Conservation (phyloP, 257 asterid species). For the Solanum okadae region DNA sequence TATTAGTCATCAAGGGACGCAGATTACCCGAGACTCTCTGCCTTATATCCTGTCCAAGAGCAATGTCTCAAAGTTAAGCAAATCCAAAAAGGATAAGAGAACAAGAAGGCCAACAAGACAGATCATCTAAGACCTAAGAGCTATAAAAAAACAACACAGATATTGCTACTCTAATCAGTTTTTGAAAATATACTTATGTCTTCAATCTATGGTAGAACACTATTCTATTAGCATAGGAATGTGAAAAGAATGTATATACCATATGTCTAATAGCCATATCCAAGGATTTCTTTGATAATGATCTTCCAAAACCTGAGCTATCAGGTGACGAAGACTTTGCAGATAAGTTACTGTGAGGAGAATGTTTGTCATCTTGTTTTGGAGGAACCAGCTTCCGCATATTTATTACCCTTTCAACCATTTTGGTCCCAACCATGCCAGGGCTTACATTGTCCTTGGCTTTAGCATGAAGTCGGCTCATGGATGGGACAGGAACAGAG, state of each 20-base stretch:
- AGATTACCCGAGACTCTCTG: slow-evolving; percentile 73
- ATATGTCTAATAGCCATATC: slow-evolving; percentile 99
- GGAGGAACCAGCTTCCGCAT: slow-evolving; percentile 95
- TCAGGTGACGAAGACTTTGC: slow-evolving; percentile 89
- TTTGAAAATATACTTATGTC: slow-evolving; percentile 9
- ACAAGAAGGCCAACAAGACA: neutral
- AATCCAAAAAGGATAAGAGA: neutral
- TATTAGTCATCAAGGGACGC: slow-evolving; percentile 77
- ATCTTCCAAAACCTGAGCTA: slow-evolving; percentile 90
- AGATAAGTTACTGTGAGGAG: slow-evolving; percentile 74
- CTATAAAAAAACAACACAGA: neutral
- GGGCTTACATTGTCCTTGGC: slow-evolving; percentile 95
- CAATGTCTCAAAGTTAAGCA: neutral
- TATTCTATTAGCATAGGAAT: slow-evolving; percentile 10
- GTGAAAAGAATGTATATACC: slow-evolving; percentile 39
- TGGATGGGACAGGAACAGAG: slow-evolving; percentile 67
- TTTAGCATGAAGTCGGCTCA: slow-evolving; percentile 70
- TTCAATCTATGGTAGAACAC: neutral
- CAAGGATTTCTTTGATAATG: slow-evolving; percentile 88
- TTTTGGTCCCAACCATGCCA: slow-evolving; percentile 68
- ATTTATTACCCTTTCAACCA: slow-evolving; percentile 94
- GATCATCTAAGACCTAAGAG: neutral
- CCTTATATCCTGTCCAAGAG: slow-evolving; percentile 67
- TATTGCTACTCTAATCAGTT: slow-evolving; percentile 35
- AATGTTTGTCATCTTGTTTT: slow-evolving; percentile 19